Evolutionary conservation across 73 alveolate genomes (phyloP).

Genomic region (Paramecium primaurelia): DNA sequence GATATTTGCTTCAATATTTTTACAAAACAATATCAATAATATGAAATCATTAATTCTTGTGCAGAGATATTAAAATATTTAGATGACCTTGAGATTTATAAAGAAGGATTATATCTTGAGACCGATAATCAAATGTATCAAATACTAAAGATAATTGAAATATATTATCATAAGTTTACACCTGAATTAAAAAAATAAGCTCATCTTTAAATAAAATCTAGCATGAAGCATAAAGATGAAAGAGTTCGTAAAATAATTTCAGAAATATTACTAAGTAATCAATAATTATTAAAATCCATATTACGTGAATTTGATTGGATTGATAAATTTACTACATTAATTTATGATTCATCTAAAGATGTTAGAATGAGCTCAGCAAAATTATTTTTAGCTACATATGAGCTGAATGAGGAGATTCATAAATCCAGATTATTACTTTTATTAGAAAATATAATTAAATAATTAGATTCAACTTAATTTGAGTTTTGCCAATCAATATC

Average conservation of each 20-base stretch:
- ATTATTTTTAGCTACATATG: neutral
- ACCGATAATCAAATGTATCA: slow-evolving; percentile 11
- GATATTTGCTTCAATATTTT: neutral
- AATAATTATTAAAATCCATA: neutral
- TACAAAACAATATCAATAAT: neutral
- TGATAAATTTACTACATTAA: neutral
- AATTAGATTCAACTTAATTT: slow-evolving; percentile 21
- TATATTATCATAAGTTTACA: neutral
- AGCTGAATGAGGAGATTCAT: neutral
- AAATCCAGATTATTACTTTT: neutral
- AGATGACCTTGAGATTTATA: neutral
- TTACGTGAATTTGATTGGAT: slow-evolving; percentile 25
- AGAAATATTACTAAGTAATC: neutral
- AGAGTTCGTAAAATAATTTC: neutral
- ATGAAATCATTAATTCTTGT: neutral
- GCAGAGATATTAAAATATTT: neutral
- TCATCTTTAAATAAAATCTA: neutral
- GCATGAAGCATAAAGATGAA: slow-evolving; percentile 20
- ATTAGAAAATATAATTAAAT: neutral
- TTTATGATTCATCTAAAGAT: neutral
- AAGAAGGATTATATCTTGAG: slow-evolving; percentile 9
- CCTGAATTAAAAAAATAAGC: neutral
- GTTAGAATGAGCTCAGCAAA: neutral
- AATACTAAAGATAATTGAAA: neutral
- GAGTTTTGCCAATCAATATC: neutral